Evolutionary conservation across 1,284 basidiomycete species (phyloP), one percentile per base, ranked within the genome.

Genomic region (Marasmius sp.): DNA sequence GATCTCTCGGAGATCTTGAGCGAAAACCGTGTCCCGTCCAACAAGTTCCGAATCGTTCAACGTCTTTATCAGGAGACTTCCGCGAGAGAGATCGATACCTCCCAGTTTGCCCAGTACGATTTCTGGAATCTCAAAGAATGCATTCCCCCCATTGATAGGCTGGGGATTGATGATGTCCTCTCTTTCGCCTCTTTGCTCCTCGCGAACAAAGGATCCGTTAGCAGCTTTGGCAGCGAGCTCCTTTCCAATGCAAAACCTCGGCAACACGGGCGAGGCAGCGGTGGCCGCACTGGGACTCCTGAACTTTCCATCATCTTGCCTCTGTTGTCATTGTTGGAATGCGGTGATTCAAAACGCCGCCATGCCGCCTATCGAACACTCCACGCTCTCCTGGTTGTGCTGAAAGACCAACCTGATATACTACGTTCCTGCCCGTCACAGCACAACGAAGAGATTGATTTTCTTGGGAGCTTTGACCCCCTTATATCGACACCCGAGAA

Each of bases 61-160:
- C 82, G 83, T 39, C 75, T 93, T 33, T 76, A 77, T 3, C 80
- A 85, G 16, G 75, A 84, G 61, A 75, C 82, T 5, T 62, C 71
- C 6, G 69, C 72, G 14, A 72, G 72, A 6, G 67, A 74, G 9
- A 79, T 82, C 47, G 70, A 74, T 20, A 72, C 75, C 58, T 71
- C 71, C 2, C 77, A 78, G 33, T 92, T 92, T 63, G 75, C 84
- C 3, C 75, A 74, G 57, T 78, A 78, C 2, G 86, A 90, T 65
- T 95, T 96, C 71, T 96, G 94, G 94, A 82, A 85, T 43, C 76
- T 96, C 67, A 93, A 93, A 69, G 84, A 86, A 18, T 87, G 82
- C 66, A 89, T 95, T 45, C 89, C 89, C 2, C 61, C 78, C 1
- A 66, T 67, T 1, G 74, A 79, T 3, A 74, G 81, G 33, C 73